phyloP scores from a whole-genome alignment of 192 early-diverging fungal species.

The Podila horticola region DNA sequence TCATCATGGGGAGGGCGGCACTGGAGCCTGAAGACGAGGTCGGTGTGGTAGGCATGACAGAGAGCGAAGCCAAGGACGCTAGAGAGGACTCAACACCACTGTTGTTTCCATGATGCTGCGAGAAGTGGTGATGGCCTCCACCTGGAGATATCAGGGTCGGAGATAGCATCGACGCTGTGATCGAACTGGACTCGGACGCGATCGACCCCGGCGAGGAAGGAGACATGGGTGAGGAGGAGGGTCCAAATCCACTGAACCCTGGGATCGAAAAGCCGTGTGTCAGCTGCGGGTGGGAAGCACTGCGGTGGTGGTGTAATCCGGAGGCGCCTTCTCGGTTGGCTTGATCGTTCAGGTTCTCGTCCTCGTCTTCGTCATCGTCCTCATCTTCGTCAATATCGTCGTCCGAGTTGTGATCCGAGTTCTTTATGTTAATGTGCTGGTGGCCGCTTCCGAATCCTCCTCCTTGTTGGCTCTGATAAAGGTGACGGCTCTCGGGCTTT shows the following conservation, averaged over 20 bases:
- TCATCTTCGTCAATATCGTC: constrained; percentile 33
- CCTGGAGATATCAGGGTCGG: constrained; percentile 16
- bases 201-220: constrained; percentile 37
- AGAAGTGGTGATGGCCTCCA: not conserved
- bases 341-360: not conserved
- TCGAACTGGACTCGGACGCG: constrained; percentile 16
- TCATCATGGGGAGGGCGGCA: constrained; percentile 20
- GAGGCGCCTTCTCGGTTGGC: constrained; percentile 1
- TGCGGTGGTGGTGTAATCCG: constrained; percentile 36
- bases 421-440: constrained; percentile 47
- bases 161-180: constrained; percentile 42
- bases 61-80: constrained; percentile 38
- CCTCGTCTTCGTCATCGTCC: constrained; percentile 7
- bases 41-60: constrained; percentile 25
- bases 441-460: constrained; percentile 8
- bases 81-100: constrained; percentile 40
- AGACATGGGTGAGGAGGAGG: constrained; percentile 33
- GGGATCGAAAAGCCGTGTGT: constrained; percentile 42
- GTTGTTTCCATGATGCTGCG: constrained; percentile 14
- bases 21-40: constrained; percentile 12
- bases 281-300: constrained; percentile 34
- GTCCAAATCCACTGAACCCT: constrained; percentile 28
- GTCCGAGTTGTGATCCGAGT: constrained; percentile 32
- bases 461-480: not conserved
- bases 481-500: not conserved